A percentile compares a stretch with the other conserved stretches of the same genome.
These are phyloP conservation scores for Parasitella parasitica DNA, from an alignment of 371 early-diverging fungal species.

Conservation along the genomic window DNA sequence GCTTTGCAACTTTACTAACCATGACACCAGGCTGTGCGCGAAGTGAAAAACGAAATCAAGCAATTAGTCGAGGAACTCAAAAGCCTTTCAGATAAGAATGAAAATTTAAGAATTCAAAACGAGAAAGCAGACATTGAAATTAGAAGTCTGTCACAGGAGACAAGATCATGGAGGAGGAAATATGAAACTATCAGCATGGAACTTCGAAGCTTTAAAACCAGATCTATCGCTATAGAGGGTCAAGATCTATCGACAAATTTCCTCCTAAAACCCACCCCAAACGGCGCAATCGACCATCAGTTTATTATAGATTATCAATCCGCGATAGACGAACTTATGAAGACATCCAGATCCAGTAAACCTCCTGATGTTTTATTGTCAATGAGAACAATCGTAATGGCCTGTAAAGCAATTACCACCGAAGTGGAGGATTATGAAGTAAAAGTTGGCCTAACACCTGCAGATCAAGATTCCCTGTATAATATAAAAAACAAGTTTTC, in stretches of 20 bases:
- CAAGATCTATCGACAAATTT: conserved; percentile 36
- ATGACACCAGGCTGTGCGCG: conserved; percentile 48
- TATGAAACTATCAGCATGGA: conserved; percentile 48
- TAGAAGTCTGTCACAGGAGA: conserved; percentile 31
- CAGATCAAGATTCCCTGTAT: conserved; percentile 33
- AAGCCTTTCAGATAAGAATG: conserved; percentile 60
- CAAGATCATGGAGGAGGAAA: conserved; percentile 48
- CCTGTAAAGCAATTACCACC: conserved; percentile 81
- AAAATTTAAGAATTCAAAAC: conserved; percentile 52
- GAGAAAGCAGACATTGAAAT: conserved; percentile 35
- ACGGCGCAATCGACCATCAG: conserved; percentile 70
- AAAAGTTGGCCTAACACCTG: conserved; percentile 20
- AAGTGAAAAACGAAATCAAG: conserved; percentile 74
- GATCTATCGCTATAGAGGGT: conserved; percentile 36
- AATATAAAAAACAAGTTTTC: conserved; percentile 63
- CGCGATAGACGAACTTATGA: conserved; percentile 80
- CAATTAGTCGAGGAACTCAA: conserved; percentile 74
- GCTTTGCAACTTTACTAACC: neutral
- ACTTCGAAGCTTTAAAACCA: conserved; percentile 51
- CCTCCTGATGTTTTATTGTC: conserved; percentile 75
- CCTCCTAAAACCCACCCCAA: conserved; percentile 48
- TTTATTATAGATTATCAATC: conserved; percentile 74
- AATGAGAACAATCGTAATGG: conserved; percentile 80
- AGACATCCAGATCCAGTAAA: conserved; percentile 64
- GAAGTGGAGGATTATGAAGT: conserved; percentile 71